Percentiles rank a stretch among this genome's conserved stretches.
Evolutionary conservation across 441 rosid species (phyloP).

Genomic region (Erodium moschatum): DNA sequence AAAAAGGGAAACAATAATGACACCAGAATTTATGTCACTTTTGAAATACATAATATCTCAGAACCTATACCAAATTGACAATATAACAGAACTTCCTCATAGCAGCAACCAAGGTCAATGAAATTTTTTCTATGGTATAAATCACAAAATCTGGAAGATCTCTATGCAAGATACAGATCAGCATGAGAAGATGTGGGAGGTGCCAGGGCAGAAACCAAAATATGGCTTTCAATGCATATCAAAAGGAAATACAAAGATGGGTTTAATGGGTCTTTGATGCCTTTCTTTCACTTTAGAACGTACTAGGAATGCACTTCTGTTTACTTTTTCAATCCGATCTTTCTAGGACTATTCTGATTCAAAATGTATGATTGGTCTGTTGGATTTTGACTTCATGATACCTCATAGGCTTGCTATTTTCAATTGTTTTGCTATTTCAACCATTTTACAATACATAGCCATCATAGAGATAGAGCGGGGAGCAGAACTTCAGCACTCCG

Average conservation of each 20-base stretch:
- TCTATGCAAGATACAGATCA: no score
- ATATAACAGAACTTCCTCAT: no score
- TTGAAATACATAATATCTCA: no score
- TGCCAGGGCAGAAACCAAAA: no score
- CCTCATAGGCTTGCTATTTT: not conserved
- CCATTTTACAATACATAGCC: not conserved
- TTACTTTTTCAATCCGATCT: not conserved
- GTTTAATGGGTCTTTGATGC: not conserved
- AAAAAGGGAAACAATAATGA: no score
- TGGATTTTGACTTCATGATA: not conserved
- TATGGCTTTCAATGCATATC: no score
- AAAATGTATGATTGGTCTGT: not conserved
- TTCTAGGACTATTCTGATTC: not conserved
- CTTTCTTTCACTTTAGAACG: not conserved
- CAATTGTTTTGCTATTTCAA: not conserved
- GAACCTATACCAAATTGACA: no score
- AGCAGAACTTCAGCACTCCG: not conserved
- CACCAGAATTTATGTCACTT: no score
- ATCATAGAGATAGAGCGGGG: not conserved
- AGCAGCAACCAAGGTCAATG: no score
- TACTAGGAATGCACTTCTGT: not conserved
- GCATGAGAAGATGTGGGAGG: no score
- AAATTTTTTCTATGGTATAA: no score
- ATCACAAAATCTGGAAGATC: no score
- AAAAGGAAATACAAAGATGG: not conserved